phyloP scores from a whole-genome alignment of 2,329 filamentous ascomycete species.

The Diaporthe citri region DNA sequence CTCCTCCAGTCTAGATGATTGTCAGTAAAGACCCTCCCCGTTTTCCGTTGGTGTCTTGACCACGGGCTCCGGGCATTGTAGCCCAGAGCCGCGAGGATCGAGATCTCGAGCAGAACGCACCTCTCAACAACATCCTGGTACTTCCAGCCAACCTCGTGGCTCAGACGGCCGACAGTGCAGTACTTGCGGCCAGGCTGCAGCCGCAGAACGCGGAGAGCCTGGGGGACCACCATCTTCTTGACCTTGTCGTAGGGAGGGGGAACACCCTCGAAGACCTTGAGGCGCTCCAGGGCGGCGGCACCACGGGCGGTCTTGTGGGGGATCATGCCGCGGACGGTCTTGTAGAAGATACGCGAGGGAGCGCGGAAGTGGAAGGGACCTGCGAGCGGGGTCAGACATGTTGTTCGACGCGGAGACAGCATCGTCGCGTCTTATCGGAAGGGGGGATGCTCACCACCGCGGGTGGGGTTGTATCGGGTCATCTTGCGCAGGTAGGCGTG shows the following conservation, averaged over 20 bases:
- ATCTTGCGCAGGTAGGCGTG: slow-evolving; percentile 99
- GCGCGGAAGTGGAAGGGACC: slow-evolving; percentile 99
- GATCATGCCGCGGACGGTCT: slow-evolving; percentile 99
- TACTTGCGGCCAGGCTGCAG: slow-evolving; percentile 99
- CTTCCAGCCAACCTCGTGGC: slow-evolving; percentile 99
- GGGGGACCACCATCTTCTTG: slow-evolving; percentile 99
- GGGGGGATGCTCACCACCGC: slow-evolving; percentile 79
- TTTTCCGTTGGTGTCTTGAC: slow-evolving; percentile 40
- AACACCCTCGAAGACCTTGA: slow-evolving; percentile 99
- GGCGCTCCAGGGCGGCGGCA: slow-evolving; percentile 94
- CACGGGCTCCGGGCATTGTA: background rate
- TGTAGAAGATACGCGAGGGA: slow-evolving; percentile 99
- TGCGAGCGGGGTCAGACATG: slow-evolving; percentile 59
- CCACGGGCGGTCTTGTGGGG: slow-evolving; percentile 99
- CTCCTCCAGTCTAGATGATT: slow-evolving; percentile 88
- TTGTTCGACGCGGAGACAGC: slow-evolving; percentile 55
- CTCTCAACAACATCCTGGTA: slow-evolving; percentile 99
- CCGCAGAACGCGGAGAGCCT: slow-evolving; percentile 95
- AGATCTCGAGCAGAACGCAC: slow-evolving; percentile 69
- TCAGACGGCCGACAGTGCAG: slow-evolving; percentile 98
- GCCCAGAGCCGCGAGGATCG: background rate
- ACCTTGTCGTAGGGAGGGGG: slow-evolving; percentile 99
- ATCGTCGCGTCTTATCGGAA: slow-evolving; percentile 40
- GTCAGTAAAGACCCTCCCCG: slow-evolving; percentile 33
- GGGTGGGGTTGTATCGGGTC: slow-evolving; percentile 99